These are phyloP conservation scores for Mycosarcoma maydis DNA, from an alignment of 1,284 basidiomycete genomes.

Conservation along the genomic window DNA sequence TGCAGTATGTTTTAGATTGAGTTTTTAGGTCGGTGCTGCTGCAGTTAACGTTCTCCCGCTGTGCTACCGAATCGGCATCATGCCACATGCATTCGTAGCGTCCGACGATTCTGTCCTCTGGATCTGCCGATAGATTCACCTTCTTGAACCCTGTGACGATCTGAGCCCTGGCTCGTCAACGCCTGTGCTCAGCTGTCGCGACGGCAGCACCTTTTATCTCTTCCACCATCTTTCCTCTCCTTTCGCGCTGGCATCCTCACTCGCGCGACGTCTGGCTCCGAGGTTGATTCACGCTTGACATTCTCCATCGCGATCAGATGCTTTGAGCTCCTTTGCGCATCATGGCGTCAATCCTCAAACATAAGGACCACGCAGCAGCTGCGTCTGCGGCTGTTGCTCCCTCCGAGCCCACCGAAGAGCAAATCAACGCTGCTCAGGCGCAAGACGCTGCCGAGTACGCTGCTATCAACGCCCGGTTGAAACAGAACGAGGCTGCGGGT, in stretches of 20 bases:
- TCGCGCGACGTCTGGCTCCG: background rate
- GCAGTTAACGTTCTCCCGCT: background rate
- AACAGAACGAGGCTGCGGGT: constrained; percentile 50
- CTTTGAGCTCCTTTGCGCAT: constrained; percentile 3
- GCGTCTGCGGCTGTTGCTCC: constrained; percentile 1
- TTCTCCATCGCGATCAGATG: constrained; percentile 2
- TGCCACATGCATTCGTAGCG: too few species aligned
- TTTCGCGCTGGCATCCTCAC: too few species aligned
- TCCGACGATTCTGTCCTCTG: too few species aligned
- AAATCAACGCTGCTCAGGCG: constrained; percentile 40
- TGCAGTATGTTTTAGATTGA: too few species aligned
- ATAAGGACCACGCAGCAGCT: constrained; percentile 34
- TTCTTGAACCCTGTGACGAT: too few species aligned
- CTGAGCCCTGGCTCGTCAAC: too few species aligned
- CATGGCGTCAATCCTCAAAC: constrained; percentile 34
- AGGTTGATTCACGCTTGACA: background rate
- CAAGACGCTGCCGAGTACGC: constrained; percentile 42
- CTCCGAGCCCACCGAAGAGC: constrained; percentile 18
- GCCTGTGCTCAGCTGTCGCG: background rate
- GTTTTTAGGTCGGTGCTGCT: background rate
- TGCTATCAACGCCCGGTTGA: constrained; percentile 32
- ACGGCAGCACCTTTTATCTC: background rate
- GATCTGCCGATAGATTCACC: too few species aligned
- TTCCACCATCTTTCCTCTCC: background rate
- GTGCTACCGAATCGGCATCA: constrained; percentile 1